These are phyloP conservation scores for Pythium oligandrum DNA, from an alignment of 352 stramenopile genomes.

Conservation along the genomic window DNA sequence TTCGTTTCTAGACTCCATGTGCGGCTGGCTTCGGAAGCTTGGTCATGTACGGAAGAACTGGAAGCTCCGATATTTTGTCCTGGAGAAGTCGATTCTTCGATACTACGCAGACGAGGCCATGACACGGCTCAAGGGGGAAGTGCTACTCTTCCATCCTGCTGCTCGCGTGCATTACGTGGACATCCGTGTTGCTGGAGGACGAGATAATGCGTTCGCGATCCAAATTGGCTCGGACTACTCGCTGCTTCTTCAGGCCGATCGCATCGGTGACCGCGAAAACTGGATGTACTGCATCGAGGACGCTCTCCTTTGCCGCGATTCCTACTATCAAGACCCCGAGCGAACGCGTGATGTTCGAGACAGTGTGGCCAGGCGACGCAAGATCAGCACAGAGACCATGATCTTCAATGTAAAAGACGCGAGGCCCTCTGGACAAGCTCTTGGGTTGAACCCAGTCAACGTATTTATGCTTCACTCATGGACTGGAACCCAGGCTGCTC, in stretches of 20 bases:
- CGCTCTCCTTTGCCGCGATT: conserved; percentile 63
- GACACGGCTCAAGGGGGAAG: conserved; percentile 61
- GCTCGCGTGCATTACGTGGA: conserved; percentile 67
- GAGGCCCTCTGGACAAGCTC: background rate
- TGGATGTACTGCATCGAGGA: conserved; percentile 84
- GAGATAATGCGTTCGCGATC: conserved; percentile 58
- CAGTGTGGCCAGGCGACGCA: conserved; percentile 42
- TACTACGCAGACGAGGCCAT: conserved; percentile 58
- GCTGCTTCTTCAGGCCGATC: conserved; percentile 50
- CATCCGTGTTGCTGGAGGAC: conserved; percentile 41
- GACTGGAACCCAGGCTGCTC: conserved; percentile 10
- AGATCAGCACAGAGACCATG: conserved; percentile 56
- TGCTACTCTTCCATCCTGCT: conserved; percentile 72
- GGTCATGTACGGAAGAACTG: conserved; percentile 76
- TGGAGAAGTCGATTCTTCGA: conserved; percentile 58
- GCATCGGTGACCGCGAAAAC: conserved; percentile 58
- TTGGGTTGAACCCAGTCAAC: conserved; percentile 22
- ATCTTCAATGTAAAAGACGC: conserved; percentile 17
- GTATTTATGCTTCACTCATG: conserved; percentile 30
- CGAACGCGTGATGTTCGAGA: conserved; percentile 43
- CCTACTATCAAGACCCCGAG: conserved; percentile 41
- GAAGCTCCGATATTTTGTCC: conserved; percentile 72
- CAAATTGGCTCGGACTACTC: conserved; percentile 57
- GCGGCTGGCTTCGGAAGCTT: conserved; percentile 62
- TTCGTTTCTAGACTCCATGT: conserved; percentile 64